Evolutionary conservation across 2,329 filamentous ascomycete genomes (phyloP).

Genomic region (Penicillium oxalicum): DNA sequence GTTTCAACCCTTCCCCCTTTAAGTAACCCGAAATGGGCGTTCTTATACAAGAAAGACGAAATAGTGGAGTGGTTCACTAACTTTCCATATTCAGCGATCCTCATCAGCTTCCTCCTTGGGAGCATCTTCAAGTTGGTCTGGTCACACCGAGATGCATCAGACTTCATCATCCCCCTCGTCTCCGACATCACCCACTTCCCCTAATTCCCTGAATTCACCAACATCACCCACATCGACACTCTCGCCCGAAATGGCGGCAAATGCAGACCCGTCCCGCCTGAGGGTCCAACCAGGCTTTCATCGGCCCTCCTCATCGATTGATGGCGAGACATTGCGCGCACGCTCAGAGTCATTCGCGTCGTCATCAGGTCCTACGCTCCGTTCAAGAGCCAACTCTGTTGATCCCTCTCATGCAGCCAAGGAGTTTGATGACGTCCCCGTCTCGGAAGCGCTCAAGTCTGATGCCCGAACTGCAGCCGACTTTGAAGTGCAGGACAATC

Average conservation of each 20-base stretch:
- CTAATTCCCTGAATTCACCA: conserved; percentile 11
- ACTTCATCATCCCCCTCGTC: conserved; percentile 14
- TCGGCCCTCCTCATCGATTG: conserved; percentile 31
- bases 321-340: conserved; percentile 41
- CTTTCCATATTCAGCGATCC: conserved; percentile 11
- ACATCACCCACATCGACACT: conserved; percentile 9
- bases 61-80: conserved; percentile 1
- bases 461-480: conserved; percentile 71
- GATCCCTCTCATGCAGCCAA: conserved; percentile 15
- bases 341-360: conserved; percentile 39
- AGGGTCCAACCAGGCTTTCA: conserved; percentile 26
- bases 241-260: conserved; percentile 22
- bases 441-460: conserved; percentile 60
- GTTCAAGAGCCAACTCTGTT: conserved; percentile 32
- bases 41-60: too few relatives aligned
- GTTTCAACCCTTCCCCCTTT: neutral
- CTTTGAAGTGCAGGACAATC: conserved; percentile 70
- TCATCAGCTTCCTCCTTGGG: conserved; percentile 14
- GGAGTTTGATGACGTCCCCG: conserved; percentile 34
- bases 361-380: conserved; percentile 28
- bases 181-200: conserved; percentile 11
- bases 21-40: too few relatives aligned
- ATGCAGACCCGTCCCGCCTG: conserved; percentile 19
- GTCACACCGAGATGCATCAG: conserved; percentile 16
- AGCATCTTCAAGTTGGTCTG: conserved; percentile 15